phyloP scores from a whole-genome alignment of 192 early-diverging fungal genomes.

The Rhizoclosmatium sp. region DNA sequence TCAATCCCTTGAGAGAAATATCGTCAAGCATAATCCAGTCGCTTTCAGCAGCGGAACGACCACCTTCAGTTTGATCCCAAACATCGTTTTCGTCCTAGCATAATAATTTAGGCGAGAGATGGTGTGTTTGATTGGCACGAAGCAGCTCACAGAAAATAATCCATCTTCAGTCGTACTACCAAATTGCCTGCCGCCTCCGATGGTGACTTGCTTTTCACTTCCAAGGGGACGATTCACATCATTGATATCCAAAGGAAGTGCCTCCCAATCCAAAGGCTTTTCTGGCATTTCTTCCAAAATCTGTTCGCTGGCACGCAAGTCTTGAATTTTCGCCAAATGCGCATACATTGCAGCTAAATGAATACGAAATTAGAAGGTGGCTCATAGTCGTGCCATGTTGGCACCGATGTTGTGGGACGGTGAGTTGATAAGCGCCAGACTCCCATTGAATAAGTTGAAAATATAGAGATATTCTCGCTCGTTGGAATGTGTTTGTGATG shows the following conservation, averaged over 20 bases:
- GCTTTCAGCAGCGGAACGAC: slow-evolving; percentile 8
- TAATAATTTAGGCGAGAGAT: neutral
- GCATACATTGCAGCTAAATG: slow-evolving; percentile 25
- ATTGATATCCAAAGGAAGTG: neutral
- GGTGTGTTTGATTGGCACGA: neutral
- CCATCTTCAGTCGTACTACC: slow-evolving; percentile 27
- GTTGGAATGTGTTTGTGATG: too few species aligned
- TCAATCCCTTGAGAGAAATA: neutral
- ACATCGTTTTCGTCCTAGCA: slow-evolving; percentile 26
- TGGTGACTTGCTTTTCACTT: neutral
- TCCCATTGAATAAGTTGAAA: neutral
- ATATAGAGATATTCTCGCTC: neutral
- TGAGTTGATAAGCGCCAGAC: too few species aligned
- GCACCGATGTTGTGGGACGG: too few species aligned
- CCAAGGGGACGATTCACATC: neutral
- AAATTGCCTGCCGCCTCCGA: neutral
- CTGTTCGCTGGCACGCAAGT: slow-evolving; percentile 25
- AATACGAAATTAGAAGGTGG: too few species aligned
- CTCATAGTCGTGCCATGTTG: too few species aligned
- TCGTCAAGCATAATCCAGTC: slow-evolving; percentile 40
- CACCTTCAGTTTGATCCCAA: slow-evolving; percentile 29
- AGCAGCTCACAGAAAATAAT: slow-evolving; percentile 8
- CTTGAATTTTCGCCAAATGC: slow-evolving; percentile 30
- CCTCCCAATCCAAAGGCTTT: slow-evolving; percentile 25
- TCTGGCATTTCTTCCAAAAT: slow-evolving; percentile 1